Conservation (phyloP, 768 basidiomycete species). For the Lactifluus rugatus region DNA sequence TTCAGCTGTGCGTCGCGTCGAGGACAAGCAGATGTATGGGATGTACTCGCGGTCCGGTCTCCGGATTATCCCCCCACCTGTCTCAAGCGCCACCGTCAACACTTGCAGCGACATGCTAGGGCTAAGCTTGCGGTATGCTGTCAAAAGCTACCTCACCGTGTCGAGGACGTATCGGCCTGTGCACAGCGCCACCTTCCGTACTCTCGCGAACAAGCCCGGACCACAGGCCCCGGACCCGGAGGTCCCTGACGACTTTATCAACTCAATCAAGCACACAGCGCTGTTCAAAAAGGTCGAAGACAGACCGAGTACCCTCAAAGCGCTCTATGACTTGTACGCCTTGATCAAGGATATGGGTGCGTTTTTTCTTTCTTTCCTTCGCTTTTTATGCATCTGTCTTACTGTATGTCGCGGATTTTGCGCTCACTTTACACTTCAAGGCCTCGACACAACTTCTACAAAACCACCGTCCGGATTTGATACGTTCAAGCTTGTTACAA, state of each 20-base stretch:
- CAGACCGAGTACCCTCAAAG: conserved; percentile 41
- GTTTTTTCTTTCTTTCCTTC: background rate
- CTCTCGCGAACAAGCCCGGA: conserved; percentile 25
- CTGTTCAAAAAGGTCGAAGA: conserved; percentile 40
- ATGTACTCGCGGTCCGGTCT: background rate
- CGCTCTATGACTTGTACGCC: conserved; percentile 36
- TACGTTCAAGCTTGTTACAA: conserved; percentile 45
- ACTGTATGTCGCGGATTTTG: too few relatives aligned
- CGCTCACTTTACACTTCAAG: conserved; percentile 25
- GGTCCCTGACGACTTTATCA: conserved; percentile 27
- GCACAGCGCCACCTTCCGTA: background rate
- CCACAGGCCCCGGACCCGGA: conserved; percentile 31
- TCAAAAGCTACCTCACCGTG: background rate
- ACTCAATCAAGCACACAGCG: conserved; percentile 36
- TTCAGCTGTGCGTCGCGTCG: conserved; percentile 23
- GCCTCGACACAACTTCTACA: conserved; percentile 37
- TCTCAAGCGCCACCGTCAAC: too few relatives aligned
- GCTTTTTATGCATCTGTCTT: background rate
- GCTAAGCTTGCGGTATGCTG: background rate
- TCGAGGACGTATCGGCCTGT: background rate
- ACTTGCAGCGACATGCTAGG: background rate
- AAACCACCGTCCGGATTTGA: conserved; percentile 40
- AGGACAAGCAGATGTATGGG: background rate
- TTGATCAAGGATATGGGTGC: conserved; percentile 42
- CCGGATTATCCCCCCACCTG: background rate